Evolutionary conservation across 495 filamentous ascomycete species (phyloP).

Genomic region (Penicillium mononematosum): DNA sequence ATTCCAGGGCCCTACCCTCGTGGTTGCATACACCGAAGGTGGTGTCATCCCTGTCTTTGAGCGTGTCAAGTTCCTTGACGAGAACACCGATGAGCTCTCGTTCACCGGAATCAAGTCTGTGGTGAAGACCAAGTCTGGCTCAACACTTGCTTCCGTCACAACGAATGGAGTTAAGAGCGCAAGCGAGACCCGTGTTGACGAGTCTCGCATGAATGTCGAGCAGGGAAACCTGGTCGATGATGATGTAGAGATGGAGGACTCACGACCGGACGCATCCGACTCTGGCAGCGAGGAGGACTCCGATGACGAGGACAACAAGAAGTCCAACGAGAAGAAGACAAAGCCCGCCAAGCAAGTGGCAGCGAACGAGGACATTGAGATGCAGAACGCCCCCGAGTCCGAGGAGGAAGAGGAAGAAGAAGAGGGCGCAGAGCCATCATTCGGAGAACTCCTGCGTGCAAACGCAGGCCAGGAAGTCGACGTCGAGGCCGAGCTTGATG

Average conservation of each 20-base stretch:
- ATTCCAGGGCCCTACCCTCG: constrained; percentile 50
- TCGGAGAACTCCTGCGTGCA: constrained; percentile 81
- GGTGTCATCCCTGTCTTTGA: constrained; percentile 57
- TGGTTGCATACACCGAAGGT: constrained; percentile 55
- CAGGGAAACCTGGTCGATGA: constrained; percentile 41
- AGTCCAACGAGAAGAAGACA: constrained; percentile 33
- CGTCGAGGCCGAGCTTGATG: constrained; percentile 58
- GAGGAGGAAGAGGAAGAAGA: constrained; percentile 46
- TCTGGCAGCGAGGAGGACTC: constrained; percentile 42
- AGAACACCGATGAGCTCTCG: constrained; percentile 45
- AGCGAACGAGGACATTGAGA: constrained; percentile 44
- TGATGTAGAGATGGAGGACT: constrained; percentile 54
- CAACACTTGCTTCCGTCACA: constrained; percentile 39
- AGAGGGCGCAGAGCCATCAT: constrained; percentile 66
- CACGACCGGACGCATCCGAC: constrained; percentile 36
- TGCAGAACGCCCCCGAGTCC: constrained; percentile 38
- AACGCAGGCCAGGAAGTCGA: constrained; percentile 70
- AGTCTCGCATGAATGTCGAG: constrained; percentile 68
- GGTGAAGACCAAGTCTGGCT: constrained; percentile 44
- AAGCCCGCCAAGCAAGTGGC: constrained; percentile 31
- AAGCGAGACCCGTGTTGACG: constrained; percentile 65
- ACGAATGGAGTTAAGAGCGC: constrained; percentile 62
- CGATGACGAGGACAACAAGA: constrained; percentile 42
- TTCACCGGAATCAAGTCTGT: constrained; percentile 49
- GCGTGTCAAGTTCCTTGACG: constrained; percentile 50